Conservation (phyloP, 73 alveolate species). For the Stentor roeselii region DNA sequence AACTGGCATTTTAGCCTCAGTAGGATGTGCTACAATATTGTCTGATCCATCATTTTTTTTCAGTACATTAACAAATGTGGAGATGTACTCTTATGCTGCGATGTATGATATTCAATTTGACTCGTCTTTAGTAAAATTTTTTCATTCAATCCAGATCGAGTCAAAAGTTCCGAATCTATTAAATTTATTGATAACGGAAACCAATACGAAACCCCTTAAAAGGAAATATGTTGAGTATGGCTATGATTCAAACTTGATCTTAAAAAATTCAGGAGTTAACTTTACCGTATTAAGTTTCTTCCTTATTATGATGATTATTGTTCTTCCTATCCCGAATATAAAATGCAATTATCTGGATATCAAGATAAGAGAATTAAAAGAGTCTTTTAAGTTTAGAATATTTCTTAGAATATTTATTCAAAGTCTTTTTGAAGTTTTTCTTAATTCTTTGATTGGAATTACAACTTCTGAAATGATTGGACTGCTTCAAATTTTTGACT, state of each 20-base stretch:
- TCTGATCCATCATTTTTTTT: background rate
- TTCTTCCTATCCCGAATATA: too few relatives aligned
- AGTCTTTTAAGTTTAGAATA: background rate
- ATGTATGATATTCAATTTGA: background rate
- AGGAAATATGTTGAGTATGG: background rate
- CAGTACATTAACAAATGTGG: background rate
- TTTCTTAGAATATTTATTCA: background rate
- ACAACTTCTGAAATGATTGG: too few relatives aligned
- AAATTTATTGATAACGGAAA: background rate
- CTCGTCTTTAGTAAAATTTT: background rate
- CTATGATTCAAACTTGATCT: background rate
- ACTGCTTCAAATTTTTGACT: background rate
- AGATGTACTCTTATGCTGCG: background rate
- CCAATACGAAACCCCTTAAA: background rate
- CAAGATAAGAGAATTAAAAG: background rate
- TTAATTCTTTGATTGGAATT: background rate
- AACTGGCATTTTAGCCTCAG: background rate
- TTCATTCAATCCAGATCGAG: too few relatives aligned
- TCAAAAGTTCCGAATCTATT: background rate
- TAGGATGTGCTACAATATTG: background rate
- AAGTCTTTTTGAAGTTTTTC: background rate
- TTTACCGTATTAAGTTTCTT: too few relatives aligned
- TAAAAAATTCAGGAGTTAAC: background rate
- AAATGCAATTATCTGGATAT: background rate
- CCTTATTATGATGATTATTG: background rate